phyloP scores from a whole-genome alignment of 805 yeast species.

The Metschnikowia lunata region DNA sequence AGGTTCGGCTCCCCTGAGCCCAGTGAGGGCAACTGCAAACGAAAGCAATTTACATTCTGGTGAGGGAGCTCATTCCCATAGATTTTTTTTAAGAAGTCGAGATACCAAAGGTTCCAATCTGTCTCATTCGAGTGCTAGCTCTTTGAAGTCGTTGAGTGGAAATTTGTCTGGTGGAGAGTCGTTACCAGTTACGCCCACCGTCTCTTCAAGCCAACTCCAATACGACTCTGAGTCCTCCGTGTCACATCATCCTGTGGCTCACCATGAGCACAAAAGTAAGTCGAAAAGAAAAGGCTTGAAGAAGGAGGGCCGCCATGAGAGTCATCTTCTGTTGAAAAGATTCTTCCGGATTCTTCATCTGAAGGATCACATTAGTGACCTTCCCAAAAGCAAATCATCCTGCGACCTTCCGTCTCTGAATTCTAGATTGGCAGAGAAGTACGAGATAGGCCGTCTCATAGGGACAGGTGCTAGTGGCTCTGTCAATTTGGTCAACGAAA shows the following conservation, averaged over 20 bases:
- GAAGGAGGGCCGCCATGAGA: slow-evolving; percentile 5
- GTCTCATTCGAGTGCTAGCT: slow-evolving; percentile 24
- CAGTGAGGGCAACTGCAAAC: slow-evolving; percentile 4
- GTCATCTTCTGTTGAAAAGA: slow-evolving; percentile 39
- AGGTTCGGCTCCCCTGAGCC: slow-evolving; percentile 9
- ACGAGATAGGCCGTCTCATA: slow-evolving; percentile 66
- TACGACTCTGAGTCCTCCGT: slow-evolving; percentile 11
- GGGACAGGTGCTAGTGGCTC: slow-evolving; percentile 97
- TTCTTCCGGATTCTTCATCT: slow-evolving; percentile 48
- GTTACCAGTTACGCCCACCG: slow-evolving; percentile 3
- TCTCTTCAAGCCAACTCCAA: not conserved
- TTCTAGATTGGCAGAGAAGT: slow-evolving; percentile 43
- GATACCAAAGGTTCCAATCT: slow-evolving; percentile 23
- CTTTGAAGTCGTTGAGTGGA: slow-evolving; percentile 15
- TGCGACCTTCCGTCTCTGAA: slow-evolving; percentile 10
- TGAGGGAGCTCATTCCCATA: slow-evolving; percentile 16
- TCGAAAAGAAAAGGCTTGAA: slow-evolving; percentile 2
- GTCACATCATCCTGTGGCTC: slow-evolving; percentile 4
- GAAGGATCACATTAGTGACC: slow-evolving; percentile 11
- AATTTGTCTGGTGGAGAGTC: slow-evolving; percentile 4
- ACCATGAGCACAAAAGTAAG: slow-evolving; percentile 1
- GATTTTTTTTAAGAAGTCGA: slow-evolving; percentile 23
- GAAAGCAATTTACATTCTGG: slow-evolving; percentile 1
- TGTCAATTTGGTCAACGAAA: slow-evolving; percentile 70
- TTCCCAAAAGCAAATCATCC: slow-evolving; percentile 7